Base-by-base conservation (phyloP, 306 rosid genomes). In the Morella rubra region DNA sequence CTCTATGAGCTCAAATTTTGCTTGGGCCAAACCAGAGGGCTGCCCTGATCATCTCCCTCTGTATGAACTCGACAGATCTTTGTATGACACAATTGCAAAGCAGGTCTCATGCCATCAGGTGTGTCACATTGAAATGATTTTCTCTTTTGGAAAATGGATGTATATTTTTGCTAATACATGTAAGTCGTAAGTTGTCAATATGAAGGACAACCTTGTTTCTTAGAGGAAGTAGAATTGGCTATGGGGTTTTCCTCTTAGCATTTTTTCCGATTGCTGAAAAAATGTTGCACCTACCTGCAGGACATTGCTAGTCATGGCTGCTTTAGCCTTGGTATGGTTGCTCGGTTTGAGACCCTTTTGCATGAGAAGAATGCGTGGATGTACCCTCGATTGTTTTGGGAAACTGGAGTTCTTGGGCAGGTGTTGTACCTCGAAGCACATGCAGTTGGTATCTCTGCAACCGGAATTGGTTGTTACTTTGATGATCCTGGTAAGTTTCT, bases 311-410 rank as follows among this genome's bases (percentile, higher is more conserved):
- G 97, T 78, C 84, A 95, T 81, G 98, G 97, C 44, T 92, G 98
- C 87, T 95, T 95, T 83, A 95, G 97, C 86, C 96, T 95, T 72
- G 96, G 97, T 78, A 90, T 95, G 98, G 66, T 95, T 82, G 96
- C 97, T 76, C 94, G 76, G 18, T 90, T 89, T 70, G 88, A 88
- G 80, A 88, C 93, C 53, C 60, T 85, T 5, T 77, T 92, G 83
- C 89, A 75, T 2, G 87, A 88, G 81, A 90, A 88, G 74, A 80
- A 84, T 9, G 77, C 70, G 15, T 89, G 89, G 90, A 92, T 95
- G 96, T 95, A 95, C 87, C 97, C 97, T 81, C 92, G 96, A 41
- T 83, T 95, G 72, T 95, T 95, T 85, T 95, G 98, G 98, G 98
- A 95, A 86, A 95, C 96, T 61, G 98, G 98, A 72, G 96, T 92